Percentiles rank a stretch among this genome's conserved stretches.
Conservation (phyloP, 768 basidiomycete genomes). For the Leucocoprinus sp. region DNA sequence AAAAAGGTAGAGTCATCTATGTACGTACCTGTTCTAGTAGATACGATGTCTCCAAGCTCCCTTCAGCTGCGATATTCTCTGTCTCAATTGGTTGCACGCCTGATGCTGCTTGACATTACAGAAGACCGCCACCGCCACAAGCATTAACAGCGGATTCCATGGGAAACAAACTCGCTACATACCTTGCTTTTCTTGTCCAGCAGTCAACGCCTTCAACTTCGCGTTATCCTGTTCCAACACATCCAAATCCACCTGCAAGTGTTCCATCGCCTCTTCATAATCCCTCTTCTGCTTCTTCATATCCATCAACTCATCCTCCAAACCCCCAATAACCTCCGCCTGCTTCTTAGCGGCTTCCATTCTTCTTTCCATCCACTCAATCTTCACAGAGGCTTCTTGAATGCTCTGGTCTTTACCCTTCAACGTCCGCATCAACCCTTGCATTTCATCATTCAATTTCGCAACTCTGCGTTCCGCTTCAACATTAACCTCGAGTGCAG, state of each 20-base stretch:
- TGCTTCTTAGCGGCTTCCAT: slow-evolving; percentile 90
- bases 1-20: no score
- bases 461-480: slow-evolving; percentile 87
- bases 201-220: slow-evolving; percentile 64
- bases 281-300: slow-evolving; percentile 82
- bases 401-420: slow-evolving; percentile 84
- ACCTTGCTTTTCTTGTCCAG: slow-evolving; percentile 69
- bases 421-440: slow-evolving; percentile 76
- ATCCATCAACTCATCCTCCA: slow-evolving; percentile 75
- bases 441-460: slow-evolving; percentile 84
- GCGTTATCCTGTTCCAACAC: slow-evolving; percentile 80
- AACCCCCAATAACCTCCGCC: slow-evolving; percentile 71
- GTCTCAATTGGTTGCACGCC: slow-evolving; percentile 45
- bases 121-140: background rate
- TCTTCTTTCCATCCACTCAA: slow-evolving; percentile 89
- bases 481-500: slow-evolving; percentile 74
- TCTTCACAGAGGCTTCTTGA: slow-evolving; percentile 86
- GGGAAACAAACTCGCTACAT: slow-evolving; percentile 16
- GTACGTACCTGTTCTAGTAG: slow-evolving; percentile 78
- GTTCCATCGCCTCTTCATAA: slow-evolving; percentile 91
- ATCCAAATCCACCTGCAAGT: slow-evolving; percentile 85
- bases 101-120: slow-evolving; percentile 29
- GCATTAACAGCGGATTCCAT: no score
- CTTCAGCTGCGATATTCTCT: slow-evolving; percentile 64
- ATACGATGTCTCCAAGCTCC: slow-evolving; percentile 80